phyloP scores from a whole-genome alignment of 495 filamentous ascomycete species.

The Hyaloscypha bicolor region DNA sequence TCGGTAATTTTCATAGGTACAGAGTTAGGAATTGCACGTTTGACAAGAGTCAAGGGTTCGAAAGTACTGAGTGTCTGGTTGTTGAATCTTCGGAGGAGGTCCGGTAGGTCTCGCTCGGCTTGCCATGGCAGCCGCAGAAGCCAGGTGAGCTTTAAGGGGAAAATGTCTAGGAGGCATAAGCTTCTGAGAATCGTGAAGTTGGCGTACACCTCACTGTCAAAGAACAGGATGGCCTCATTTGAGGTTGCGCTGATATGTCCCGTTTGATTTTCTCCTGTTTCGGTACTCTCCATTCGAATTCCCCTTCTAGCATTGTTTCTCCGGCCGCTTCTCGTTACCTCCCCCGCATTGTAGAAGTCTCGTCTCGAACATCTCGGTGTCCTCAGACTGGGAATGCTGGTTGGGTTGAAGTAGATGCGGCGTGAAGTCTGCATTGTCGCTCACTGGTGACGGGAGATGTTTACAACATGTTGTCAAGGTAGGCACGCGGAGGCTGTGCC shows the following conservation, averaged over 20 bases:
- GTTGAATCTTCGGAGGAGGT: constrained; percentile 66
- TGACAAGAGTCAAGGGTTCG: constrained; percentile 66
- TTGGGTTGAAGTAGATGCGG: constrained; percentile 38
- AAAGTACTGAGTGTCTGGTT: constrained; percentile 55
- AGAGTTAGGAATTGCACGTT: constrained; percentile 58
- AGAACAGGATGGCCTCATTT: constrained; percentile 82
- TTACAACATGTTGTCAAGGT: neutral
- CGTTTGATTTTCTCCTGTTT: constrained; percentile 55
- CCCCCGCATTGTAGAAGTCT: constrained; percentile 22
- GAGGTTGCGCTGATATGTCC: constrained; percentile 75
- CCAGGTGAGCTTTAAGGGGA: constrained; percentile 76
- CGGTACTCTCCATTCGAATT: constrained; percentile 41
- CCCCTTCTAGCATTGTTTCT: constrained; percentile 18
- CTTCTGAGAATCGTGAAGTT: constrained; percentile 14
- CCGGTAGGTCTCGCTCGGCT: constrained; percentile 54
- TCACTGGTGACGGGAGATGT: neutral
- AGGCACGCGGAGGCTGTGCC: neutral
- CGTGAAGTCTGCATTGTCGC: constrained; percentile 30
- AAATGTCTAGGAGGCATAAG: constrained; percentile 65
- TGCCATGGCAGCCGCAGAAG: constrained; percentile 61
- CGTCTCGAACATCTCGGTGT: constrained; percentile 1
- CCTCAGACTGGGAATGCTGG: constrained; percentile 37
- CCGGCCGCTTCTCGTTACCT: neutral
- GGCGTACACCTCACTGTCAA: constrained; percentile 65
- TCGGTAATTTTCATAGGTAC: constrained; percentile 72